A percentile compares a stretch with the other conserved stretches of the same genome.
Conservation (phyloP, 108 stramenopile species). For the Asterionellopsis glacialis region DNA sequence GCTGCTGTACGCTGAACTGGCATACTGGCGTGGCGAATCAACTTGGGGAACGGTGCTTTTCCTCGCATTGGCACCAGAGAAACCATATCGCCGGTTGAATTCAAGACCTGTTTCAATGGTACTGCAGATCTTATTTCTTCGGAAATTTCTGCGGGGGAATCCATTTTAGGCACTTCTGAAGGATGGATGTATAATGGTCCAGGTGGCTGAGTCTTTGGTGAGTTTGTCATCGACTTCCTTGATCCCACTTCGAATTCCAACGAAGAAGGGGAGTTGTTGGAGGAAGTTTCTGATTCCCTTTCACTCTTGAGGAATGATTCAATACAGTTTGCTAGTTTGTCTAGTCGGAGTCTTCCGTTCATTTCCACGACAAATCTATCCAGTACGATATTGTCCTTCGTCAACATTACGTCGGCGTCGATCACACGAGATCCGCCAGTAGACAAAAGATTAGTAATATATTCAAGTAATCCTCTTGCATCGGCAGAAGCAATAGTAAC, state of each 20-base stretch:
- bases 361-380: slow-evolving; percentile 38
- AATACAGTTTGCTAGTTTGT: slow-evolving; percentile 22
- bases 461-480: slow-evolving; percentile 25
- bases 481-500: slow-evolving; percentile 30
- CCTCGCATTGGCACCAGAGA: slow-evolving; percentile 1
- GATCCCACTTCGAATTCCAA: not conserved
- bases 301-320: slow-evolving; percentile 15
- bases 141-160: slow-evolving; percentile 1
- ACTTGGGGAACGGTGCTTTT: not conserved
- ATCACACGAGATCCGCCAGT: slow-evolving; percentile 29
- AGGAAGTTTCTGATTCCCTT: slow-evolving; percentile 1
- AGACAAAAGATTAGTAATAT: slow-evolving; percentile 19
- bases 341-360: slow-evolving; percentile 28
- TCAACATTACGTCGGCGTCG: slow-evolving; percentile 41
- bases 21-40: too few species aligned
- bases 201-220: slow-evolving; percentile 3
- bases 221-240: not conserved
- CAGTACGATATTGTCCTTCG: slow-evolving; percentile 21
- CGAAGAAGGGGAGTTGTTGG: not conserved
- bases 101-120: slow-evolving; percentile 16
- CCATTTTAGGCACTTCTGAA: not conserved
- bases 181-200: slow-evolving; percentile 9
- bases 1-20: too few species aligned
- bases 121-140: slow-evolving; percentile 26
- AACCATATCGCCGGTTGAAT: not conserved